Evolutionary conservation across 2,329 filamentous ascomycete species (phyloP).

Genomic region (Monosporascus sp.): DNA sequence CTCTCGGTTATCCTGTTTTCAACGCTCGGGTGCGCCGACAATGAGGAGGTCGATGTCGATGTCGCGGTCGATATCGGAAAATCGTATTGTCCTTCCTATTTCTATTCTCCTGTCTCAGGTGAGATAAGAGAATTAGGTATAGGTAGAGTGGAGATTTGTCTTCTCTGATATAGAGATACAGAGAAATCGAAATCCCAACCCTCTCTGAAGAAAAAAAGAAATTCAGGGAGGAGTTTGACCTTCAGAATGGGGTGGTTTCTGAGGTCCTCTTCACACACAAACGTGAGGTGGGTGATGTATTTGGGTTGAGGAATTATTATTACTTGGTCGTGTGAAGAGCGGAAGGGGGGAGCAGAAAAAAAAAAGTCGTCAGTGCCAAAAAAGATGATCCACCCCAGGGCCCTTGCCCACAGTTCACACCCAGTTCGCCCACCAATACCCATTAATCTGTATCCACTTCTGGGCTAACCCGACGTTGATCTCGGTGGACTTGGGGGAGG

Average conservation of each 20-base stretch:
- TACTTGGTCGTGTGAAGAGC: background rate
- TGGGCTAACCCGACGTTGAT: too few species aligned
- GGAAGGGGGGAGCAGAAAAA: conserved; percentile 1
- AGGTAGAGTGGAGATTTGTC: background rate
- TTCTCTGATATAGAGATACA: background rate
- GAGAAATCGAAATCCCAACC: background rate
- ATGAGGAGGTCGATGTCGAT: background rate
- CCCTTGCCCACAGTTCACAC: background rate
- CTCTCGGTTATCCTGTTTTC: background rate
- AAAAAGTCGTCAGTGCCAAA: background rate
- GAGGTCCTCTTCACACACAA: background rate
- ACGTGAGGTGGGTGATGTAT: background rate
- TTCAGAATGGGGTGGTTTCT: background rate
- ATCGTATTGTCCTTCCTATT: too few species aligned
- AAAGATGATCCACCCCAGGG: background rate
- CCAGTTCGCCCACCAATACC: background rate
- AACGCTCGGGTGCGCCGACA: background rate
- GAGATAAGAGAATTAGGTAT: background rate
- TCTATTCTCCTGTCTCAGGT: background rate
- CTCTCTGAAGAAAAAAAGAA: background rate
- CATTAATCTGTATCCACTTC: background rate
- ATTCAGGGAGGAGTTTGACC: background rate
- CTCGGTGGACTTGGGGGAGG: too few species aligned
- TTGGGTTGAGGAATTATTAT: background rate
- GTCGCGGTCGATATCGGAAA: background rate